These are phyloP conservation scores for Bonia amplexicaulis DNA, from an alignment of 176 grass and related monocot species.

Conservation along the genomic window DNA sequence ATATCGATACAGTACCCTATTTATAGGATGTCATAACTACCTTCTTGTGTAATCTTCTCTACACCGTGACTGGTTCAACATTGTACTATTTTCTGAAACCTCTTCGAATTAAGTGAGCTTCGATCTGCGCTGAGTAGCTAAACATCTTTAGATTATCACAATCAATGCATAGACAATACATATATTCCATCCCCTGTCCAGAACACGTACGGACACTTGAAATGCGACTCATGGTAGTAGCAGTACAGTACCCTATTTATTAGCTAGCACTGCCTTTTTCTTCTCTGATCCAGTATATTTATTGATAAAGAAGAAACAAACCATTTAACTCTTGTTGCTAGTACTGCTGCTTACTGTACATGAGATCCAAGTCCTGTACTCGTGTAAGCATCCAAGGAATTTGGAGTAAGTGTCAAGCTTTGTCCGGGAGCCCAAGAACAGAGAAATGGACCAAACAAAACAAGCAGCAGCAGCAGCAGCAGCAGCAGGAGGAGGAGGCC, in stretches of 20 bases:
- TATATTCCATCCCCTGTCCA: neutral
- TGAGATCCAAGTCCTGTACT: conserved; percentile 14
- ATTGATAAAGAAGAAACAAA: neutral
- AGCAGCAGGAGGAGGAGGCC: neutral
- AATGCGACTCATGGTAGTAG: neutral
- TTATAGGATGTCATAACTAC: too few relatives aligned
- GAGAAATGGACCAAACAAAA: neutral
- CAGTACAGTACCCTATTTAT: neutral
- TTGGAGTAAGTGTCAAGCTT: neutral
- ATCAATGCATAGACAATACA: too few relatives aligned
- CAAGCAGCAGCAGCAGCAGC: neutral
- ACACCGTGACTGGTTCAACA: too few relatives aligned
- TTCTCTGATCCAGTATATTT: neutral
- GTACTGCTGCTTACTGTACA: neutral
- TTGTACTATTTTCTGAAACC: too few relatives aligned
- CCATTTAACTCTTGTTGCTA: neutral
- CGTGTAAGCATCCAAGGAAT: neutral
- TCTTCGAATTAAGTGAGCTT: too few relatives aligned
- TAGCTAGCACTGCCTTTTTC: neutral
- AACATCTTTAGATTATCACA: too few relatives aligned
- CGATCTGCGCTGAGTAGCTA: too few relatives aligned
- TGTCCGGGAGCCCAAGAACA: neutral
- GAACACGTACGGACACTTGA: neutral
- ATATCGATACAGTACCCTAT: too few relatives aligned
- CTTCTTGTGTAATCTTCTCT: too few relatives aligned